Base-by-base conservation (phyloP, 2,329 filamentous ascomycete genomes). In the Celoporthe dispersa region DNA sequence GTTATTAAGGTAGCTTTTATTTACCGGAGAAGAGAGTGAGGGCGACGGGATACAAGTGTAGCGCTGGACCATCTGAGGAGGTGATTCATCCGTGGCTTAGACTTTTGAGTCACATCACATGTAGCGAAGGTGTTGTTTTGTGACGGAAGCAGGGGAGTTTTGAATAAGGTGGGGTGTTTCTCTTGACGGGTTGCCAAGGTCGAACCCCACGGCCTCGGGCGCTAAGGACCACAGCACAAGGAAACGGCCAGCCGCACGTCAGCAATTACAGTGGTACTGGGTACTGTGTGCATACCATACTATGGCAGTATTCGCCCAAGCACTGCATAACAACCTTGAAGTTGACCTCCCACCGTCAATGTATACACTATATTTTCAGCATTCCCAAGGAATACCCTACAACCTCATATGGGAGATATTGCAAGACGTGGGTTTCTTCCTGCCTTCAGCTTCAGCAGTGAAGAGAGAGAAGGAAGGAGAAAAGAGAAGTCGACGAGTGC, bases 21-120 rank as follows among this genome's bases (percentile, higher is more conserved):
- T 25, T 67, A 62, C 55, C 66, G 55, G 48, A 53, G 31, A 37
- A 48, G 33, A 19, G 37, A 22, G 31, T 7, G n/a, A 22, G n/a
- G 19, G 9, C 12, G 64, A 22, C 12, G 64, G 33, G 51, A 57
- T 57, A 44, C 12, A 16, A 53, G 2, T 62, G 31, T 53, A 63
- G 57, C 9, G 16, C 41, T 62, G 60, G 66, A 41, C 59, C 66
- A 63, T 53, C 31, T 68, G 59, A 63, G 12, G 44, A 63, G 59
- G 66, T 39, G 33, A 55, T 41, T 53, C 66, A 68, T 68, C 44
- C 57, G 66, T 55, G 59, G 41, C 44, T 62, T 55, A 31, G 57
- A 55, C 51, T 61, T 63, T 48, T 67, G 55, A 68, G 57, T 68
- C 66, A 68, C 57, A 67, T 31, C n/a, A 64, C 41, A 28, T 22